Evolutionary conservation across 2,329 filamentous ascomycete genomes (phyloP), one percentile per base, ranked within the genome.

Genomic region (Metarhizium album): DNA sequence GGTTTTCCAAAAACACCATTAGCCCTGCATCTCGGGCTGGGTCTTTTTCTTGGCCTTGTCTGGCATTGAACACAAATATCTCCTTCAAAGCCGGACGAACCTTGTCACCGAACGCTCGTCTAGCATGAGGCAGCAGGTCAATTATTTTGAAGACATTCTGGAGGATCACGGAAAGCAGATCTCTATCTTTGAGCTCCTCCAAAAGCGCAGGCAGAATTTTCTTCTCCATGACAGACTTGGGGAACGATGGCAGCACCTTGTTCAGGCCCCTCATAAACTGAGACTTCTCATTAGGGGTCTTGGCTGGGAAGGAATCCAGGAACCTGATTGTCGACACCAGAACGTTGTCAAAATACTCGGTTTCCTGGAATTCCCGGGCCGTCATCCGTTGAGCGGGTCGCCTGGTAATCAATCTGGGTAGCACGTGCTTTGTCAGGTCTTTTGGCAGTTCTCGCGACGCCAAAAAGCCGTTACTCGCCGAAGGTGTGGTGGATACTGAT

Each of bases 261-360:
- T 85, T 83, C 9, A 98, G 73, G 0, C 93, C 93, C 50, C 89
- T 82, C 78, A 98, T 80, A 64, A 98, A 98, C 52, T 90, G 84
- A 6, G 85, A 78, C 65, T 98, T 98, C 63, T 98, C 93, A 55
- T 82, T 87, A 0, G 87, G 78, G 1, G 90, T 95, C 70, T 98
- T 98, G 33, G 88, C 87, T 0, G 93, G 91, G 53, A 98, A 81
- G 0, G 84, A 80, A 60, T 98, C 93, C 24, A 98, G 73, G 62
- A 98, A 98, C 13, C 93, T 87, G 55, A 98, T 95, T 0, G 93
- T 96, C 0, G 90, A 95, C 22, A 98, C 89, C 4, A 98, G 75
- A 45, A 97, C 87, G 61, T 97, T 98, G 68, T 98, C 90, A 64
- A 98, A 98, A 64, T 94, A 98, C 57, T 88, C 84, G 61, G 90